These are phyloP conservation scores for Paecilomyces niveus DNA, from an alignment of 2,329 filamentous ascomycete species.

Conservation along the genomic window DNA sequence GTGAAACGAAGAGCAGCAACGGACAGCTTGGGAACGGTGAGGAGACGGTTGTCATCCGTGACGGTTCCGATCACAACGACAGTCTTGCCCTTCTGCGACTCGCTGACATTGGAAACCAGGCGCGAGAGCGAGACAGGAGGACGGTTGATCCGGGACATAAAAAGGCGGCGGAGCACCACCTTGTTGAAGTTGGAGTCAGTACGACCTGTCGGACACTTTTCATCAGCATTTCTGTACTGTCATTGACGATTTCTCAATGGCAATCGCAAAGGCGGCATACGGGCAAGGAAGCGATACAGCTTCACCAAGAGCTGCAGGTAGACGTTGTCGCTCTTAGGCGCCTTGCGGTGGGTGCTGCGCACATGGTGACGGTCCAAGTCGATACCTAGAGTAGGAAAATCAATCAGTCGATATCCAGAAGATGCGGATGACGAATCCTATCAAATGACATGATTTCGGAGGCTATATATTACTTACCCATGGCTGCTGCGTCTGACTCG, in stretches of 20 bases:
- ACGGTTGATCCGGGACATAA: slow-evolving; percentile 98
- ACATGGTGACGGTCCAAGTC: slow-evolving; percentile 58
- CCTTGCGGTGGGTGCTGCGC: slow-evolving; percentile 72
- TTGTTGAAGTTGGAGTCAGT: slow-evolving; percentile 99
- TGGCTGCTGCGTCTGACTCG: slow-evolving; percentile 35
- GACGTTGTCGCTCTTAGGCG: slow-evolving; percentile 96
- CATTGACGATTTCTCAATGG: slow-evolving; percentile 6
- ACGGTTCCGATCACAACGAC: slow-evolving; percentile 90
- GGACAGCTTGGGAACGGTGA: slow-evolving; percentile 84
- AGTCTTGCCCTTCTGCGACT: slow-evolving; percentile 61
- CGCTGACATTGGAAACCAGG: slow-evolving; percentile 62
- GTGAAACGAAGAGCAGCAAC: slow-evolving; percentile 96
- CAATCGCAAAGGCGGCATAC: slow-evolving; percentile 44
- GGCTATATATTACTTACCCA: slow-evolving; percentile 25
- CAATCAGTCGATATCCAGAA: slow-evolving; percentile 1
- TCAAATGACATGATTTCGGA: not conserved
- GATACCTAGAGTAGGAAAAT: slow-evolving; percentile 36
- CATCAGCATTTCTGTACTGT: slow-evolving; percentile 11
- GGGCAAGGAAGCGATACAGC: slow-evolving; percentile 93
- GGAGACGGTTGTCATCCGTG: slow-evolving; percentile 94
- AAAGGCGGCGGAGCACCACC: slow-evolving; percentile 92
- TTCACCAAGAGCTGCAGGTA: slow-evolving; percentile 97
- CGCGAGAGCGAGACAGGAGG: slow-evolving; percentile 91
- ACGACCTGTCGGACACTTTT: slow-evolving; percentile 55
- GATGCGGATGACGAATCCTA: not conserved